Percentiles rank a stretch among this genome's conserved stretches.
Conservation (phyloP, 2,329 filamentous ascomycete genomes). For the Aspergillus sergii region DNA sequence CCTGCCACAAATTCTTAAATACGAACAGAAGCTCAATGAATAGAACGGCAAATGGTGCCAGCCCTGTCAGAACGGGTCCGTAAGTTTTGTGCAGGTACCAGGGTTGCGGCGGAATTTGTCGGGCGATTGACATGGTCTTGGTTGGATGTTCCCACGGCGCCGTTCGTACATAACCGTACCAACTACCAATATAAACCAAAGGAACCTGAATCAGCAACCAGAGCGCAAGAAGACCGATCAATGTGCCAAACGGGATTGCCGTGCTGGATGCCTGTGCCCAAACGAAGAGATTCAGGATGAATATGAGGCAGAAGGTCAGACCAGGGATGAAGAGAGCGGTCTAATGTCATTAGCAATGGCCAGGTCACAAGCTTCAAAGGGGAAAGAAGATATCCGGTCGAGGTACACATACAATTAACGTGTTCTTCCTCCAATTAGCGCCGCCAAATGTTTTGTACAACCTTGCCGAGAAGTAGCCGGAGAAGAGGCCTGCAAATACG, state of each 20-base stretch:
- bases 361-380: neutral
- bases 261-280: slow-evolving; percentile 90
- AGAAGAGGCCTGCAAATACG: slow-evolving; percentile 79
- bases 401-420: slow-evolving; percentile 56
- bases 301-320: slow-evolving; percentile 71
- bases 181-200: slow-evolving; percentile 78
- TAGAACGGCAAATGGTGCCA: slow-evolving; percentile 83
- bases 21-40: slow-evolving; percentile 87
- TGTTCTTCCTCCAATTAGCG: slow-evolving; percentile 73
- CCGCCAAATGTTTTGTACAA: slow-evolving; percentile 84
- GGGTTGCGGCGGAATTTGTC: slow-evolving; percentile 72
- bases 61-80: slow-evolving; percentile 70
- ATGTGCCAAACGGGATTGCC: slow-evolving; percentile 78
- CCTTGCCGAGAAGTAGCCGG: slow-evolving; percentile 82
- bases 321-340: slow-evolving; percentile 80
- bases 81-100: slow-evolving; percentile 73
- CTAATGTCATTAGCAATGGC: slow-evolving; percentile 29
- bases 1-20: slow-evolving; percentile 85
- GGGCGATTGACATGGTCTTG: slow-evolving; percentile 70
- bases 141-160: slow-evolving; percentile 79
- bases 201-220: slow-evolving; percentile 88
- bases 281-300: slow-evolving; percentile 83
- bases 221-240: slow-evolving; percentile 70
- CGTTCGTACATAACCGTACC: slow-evolving; percentile 70
- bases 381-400: neutral